Base-by-base conservation (phyloP, 306 rosid species). In the Vigna unguiculata region DNA sequence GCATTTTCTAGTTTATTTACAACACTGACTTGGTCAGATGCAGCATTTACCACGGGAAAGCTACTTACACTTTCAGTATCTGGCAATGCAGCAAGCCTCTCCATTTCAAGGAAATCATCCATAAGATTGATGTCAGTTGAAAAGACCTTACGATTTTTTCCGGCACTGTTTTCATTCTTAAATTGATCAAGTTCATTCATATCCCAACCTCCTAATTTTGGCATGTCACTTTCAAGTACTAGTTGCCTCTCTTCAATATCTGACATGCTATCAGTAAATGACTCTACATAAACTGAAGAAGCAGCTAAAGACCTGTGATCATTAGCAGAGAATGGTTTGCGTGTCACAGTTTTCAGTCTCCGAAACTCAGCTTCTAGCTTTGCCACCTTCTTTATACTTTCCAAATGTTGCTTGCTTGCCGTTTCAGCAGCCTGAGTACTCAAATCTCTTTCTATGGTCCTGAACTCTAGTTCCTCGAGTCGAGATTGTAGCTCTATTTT, bases 61-160 rank as follows among this genome's bases (percentile, higher is more conserved):
- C 34, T 34, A 74, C 83, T 83, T 66, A 76, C 68, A 78, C 78
- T 70, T 82, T 83, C 82, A 20, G 79, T 46, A 48, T 71, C 85
- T 13, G 89, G 87, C 77, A 83, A 74, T 51, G 93, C 88, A 63
- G 80, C 96, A 71, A 90, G 83, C 86, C 74, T 88, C 80, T 90
- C 96, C 96, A 90, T 90, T 80, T 90, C 93, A 43, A 88, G 91
- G 67, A 90, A 90, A 82, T 90, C 96, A 73, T 90, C 93, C 96
- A 90, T 85, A 77, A 88, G 80, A 76, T 78, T 73, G 84, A 90
- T 85, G 72, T 87, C 93, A 21, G 63, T 71, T 19, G 89, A 79
- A 79, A 88, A 78, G 25, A 25, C 85, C 79, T 75, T 77, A 45
- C 0, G 51, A 19, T 67, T 85, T 72, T 77, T 80, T 21, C 68